Percentiles rank a stretch among this genome's conserved stretches.
Evolutionary conservation across 192 early-diverging fungal genomes (phyloP).

Genomic region (Coemansia sp.): DNA sequence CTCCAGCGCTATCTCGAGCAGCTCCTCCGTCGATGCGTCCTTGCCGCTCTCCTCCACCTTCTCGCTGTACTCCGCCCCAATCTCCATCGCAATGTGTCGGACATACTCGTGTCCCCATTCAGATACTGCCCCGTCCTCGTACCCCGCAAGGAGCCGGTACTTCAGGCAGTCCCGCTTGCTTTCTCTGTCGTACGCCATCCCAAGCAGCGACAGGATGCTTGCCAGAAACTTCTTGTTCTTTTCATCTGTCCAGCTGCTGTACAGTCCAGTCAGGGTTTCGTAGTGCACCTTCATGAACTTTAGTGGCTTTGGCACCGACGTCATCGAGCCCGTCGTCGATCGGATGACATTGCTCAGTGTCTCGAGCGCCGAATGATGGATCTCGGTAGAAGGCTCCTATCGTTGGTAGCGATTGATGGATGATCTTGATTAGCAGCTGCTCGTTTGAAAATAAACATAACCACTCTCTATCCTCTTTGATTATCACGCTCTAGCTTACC

Average conservation of each 20-base stretch:
- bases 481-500: too few species aligned
- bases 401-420: neutral
- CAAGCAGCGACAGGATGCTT: slow-evolving; percentile 94
- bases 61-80: slow-evolving; percentile 78
- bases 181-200: slow-evolving; percentile 94
- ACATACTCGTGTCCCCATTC: slow-evolving; percentile 99
- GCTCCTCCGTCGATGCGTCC: slow-evolving; percentile 53
- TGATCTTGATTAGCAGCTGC: neutral
- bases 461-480: neutral
- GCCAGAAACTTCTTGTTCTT: slow-evolving; percentile 80
- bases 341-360: slow-evolving; percentile 86
- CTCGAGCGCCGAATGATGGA: slow-evolving; percentile 86
- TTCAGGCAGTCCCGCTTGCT: slow-evolving; percentile 79
- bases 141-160: slow-evolving; percentile 83
- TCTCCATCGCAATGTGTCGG: slow-evolving; percentile 89
- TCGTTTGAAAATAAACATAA: neutral
- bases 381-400: slow-evolving; percentile 64
- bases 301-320: slow-evolving; percentile 98
- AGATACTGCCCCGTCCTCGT: slow-evolving; percentile 68
- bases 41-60: slow-evolving; percentile 63
- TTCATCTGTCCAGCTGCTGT: slow-evolving; percentile 71
- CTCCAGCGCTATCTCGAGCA: slow-evolving; percentile 74
- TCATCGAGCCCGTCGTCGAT: slow-evolving; percentile 97
- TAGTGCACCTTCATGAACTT: slow-evolving; percentile 94
- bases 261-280: slow-evolving; percentile 63